Conservation (phyloP, 1,284 basidiomycete genomes). For the Naganishia sp. region DNA sequence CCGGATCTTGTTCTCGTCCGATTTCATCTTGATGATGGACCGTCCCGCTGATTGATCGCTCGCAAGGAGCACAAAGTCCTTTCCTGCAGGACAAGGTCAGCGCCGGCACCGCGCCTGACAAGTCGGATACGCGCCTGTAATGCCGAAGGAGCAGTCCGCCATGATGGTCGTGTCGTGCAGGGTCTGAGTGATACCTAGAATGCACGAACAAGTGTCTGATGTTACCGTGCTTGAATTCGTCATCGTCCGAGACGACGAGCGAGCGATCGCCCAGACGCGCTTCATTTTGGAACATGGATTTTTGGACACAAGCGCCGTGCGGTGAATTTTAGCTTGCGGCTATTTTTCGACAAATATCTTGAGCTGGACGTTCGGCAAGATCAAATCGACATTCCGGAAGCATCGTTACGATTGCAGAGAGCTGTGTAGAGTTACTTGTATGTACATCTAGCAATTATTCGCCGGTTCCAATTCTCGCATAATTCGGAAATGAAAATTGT, state of each 20-base stretch:
- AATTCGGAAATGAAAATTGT: no score
- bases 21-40: slow-evolving; percentile 97
- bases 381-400: no score
- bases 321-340: background rate
- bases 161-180: slow-evolving; percentile 14
- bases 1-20: slow-evolving; percentile 96
- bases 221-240: slow-evolving; percentile 10
- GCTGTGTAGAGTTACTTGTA: no score
- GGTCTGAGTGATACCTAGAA: background rate
- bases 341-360: no score
- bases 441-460: no score
- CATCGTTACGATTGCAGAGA: no score
- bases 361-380: no score
- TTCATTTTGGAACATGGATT: background rate
- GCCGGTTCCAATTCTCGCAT: no score
- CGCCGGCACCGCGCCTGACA: no score
- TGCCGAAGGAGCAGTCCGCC: slow-evolving; percentile 57
- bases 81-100: slow-evolving; percentile 57
- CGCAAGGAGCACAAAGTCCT: slow-evolving; percentile 87
- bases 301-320: background rate
- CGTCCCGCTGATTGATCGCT: slow-evolving; percentile 83
- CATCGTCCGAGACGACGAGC: slow-evolving; percentile 20
- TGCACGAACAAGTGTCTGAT: background rate
- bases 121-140: slow-evolving; percentile 46
- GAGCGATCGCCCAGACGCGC: slow-evolving; percentile 5